Conservation (phyloP, 257 asterid species). For the Plectranthus barbatus region DNA sequence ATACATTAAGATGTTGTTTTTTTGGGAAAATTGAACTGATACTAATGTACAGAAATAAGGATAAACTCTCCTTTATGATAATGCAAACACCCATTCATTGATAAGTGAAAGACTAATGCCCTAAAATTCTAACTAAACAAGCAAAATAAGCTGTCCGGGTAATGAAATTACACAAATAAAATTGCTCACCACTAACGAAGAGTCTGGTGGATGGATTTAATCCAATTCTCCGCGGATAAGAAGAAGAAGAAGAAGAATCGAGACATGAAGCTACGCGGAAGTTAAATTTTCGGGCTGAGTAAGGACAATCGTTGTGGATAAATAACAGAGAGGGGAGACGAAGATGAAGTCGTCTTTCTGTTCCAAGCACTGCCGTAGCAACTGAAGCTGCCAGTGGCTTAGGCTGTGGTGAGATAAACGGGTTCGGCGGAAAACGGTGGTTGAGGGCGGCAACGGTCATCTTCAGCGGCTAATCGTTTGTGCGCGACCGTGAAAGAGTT, state of each 20-base stretch:
- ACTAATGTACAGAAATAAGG: not conserved
- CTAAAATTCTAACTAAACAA: not conserved
- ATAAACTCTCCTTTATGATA: not conserved
- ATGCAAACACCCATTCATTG: not conserved
- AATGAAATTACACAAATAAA: not conserved
- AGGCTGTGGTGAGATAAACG: slow-evolving; percentile 3
- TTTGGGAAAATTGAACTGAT: no score
- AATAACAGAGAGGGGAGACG: not conserved
- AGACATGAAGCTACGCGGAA: slow-evolving; percentile 5
- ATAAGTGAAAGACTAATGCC: not conserved
- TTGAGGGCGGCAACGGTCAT: slow-evolving; percentile 24
- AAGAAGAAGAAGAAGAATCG: slow-evolving; percentile 12
- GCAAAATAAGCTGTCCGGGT: not conserved
- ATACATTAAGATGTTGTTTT: no score
- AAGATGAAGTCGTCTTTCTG: slow-evolving; percentile 6
- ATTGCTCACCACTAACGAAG: slow-evolving; percentile 32
- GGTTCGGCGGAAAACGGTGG: slow-evolving; percentile 14
- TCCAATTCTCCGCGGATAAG: slow-evolving; percentile 11
- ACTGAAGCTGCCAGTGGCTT: not conserved
- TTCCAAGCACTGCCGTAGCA: not conserved
- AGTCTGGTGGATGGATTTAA: slow-evolving; percentile 28
- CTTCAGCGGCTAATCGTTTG: slow-evolving; percentile 14
- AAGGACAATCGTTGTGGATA: slow-evolving; percentile 8
- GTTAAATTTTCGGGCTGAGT: not conserved
- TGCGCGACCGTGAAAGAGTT: not conserved